Conservation (phyloP, 164 flowering plant species). For the Paratinospora sagittata region DNA sequence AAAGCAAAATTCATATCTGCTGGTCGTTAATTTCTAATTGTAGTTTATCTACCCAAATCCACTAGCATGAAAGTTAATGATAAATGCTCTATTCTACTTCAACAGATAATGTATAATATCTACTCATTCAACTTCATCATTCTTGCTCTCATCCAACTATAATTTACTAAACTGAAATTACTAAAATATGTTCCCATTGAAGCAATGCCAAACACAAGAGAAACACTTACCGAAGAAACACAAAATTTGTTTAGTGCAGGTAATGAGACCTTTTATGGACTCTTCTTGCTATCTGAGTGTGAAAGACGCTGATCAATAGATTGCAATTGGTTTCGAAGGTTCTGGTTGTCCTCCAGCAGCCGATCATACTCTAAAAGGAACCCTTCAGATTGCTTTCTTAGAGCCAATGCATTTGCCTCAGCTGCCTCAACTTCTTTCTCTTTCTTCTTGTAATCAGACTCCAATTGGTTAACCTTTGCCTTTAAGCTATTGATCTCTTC, state of each 20-base stretch:
- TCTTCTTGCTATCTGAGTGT: constrained; percentile 58
- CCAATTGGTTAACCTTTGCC: constrained; percentile 40
- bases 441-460: constrained; percentile 45
- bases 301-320: constrained; percentile 46
- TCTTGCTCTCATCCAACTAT: neutral
- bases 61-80: neutral
- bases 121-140: constrained; percentile 1
- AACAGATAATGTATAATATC: neutral
- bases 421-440: constrained; percentile 42
- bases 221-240: neutral
- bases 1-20: neutral
- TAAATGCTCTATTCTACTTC: neutral
- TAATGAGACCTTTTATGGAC: constrained; percentile 20
- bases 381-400: constrained; percentile 73
- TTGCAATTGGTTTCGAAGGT: constrained; percentile 50
- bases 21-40: neutral
- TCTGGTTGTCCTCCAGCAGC: constrained; percentile 68
- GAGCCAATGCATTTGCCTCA: constrained; percentile 53
- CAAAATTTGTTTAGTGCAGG: neutral
- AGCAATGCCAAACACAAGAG: neutral
- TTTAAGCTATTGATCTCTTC: constrained; percentile 31
- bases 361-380: constrained; percentile 77
- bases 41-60: neutral
- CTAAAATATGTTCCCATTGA: neutral
- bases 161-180: neutral